These are phyloP conservation scores for Mucuna pruriens DNA, from an alignment of 306 rosid genomes.

Conservation along the genomic window DNA sequence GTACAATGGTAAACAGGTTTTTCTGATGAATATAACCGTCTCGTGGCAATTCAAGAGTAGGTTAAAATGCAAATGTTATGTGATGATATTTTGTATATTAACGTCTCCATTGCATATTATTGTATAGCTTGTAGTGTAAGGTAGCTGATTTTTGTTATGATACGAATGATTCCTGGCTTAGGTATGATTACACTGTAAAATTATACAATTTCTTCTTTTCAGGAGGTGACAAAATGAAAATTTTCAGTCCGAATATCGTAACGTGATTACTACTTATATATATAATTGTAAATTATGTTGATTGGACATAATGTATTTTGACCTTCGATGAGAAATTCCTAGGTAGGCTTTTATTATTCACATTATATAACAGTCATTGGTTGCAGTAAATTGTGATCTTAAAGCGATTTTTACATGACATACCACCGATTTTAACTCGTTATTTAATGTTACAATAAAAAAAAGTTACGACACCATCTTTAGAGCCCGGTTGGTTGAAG, in stretches of 20 bases:
- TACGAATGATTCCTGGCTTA: constrained; percentile 1
- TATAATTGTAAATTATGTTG: not conserved
- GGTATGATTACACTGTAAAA: constrained; percentile 30
- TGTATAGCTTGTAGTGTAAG: constrained; percentile 30
- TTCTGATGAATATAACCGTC: constrained; percentile 31
- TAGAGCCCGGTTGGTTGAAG: no score
- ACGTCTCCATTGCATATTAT: constrained; percentile 35
- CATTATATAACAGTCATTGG: not conserved
- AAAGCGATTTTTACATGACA: no score
- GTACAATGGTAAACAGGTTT: constrained; percentile 33
- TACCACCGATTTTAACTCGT: no score
- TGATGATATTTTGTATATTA: constrained; percentile 35
- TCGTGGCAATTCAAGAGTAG: constrained; percentile 39
- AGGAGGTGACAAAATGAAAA: not conserved
- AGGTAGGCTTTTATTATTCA: not conserved
- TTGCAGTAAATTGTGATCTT: not conserved
- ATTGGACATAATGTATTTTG: constrained; percentile 4
- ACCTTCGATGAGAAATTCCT: not conserved
- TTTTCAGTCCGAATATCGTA: not conserved
- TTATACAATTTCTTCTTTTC: constrained; percentile 13
- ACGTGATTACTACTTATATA: not conserved
- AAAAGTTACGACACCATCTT: no score
- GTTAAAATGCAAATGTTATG: constrained; percentile 30
- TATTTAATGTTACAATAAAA: no score
- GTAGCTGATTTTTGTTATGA: constrained; percentile 36